Conservation (phyloP, 768 basidiomycete genomes). For the Auriscalpium orientale region DNA sequence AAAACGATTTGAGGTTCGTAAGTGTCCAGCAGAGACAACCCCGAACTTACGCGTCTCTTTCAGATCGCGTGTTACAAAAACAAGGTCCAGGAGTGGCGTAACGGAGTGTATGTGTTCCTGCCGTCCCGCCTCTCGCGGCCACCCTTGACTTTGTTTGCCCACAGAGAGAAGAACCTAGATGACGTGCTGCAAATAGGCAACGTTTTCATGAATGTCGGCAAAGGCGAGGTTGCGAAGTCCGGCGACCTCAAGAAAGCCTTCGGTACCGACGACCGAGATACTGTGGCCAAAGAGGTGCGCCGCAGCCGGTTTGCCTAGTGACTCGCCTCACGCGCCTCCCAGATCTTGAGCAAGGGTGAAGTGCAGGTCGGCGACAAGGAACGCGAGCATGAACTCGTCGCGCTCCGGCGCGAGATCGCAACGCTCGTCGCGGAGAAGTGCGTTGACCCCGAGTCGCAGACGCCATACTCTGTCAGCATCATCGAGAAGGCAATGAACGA, state of each 20-base stretch:
- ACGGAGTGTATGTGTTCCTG: slow-evolving; percentile 61
- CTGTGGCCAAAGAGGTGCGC: slow-evolving; percentile 75
- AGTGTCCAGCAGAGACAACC: not conserved
- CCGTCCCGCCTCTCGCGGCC: not conserved
- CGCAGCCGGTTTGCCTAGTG: not conserved
- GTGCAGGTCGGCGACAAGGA: slow-evolving; percentile 97
- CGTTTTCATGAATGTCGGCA: slow-evolving; percentile 94
- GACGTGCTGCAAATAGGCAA: slow-evolving; percentile 96
- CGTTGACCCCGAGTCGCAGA: slow-evolving; percentile 84
- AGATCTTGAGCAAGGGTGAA: slow-evolving; percentile 96
- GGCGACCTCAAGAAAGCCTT: slow-evolving; percentile 92
- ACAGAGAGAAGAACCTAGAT: slow-evolving; percentile 84
- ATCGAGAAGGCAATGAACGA: slow-evolving; percentile 98
- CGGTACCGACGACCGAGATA: slow-evolving; percentile 60
- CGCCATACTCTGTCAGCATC: slow-evolving; percentile 89
- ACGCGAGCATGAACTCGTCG: slow-evolving; percentile 75
- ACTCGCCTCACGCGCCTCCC: not conserved
- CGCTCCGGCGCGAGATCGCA: slow-evolving; percentile 83
- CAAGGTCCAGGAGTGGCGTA: slow-evolving; percentile 95
- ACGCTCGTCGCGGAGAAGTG: slow-evolving; percentile 93
- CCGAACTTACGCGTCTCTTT: not conserved
- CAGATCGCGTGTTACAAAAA: slow-evolving; percentile 99
- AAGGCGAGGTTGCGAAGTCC: slow-evolving; percentile 86
- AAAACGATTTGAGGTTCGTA: slow-evolving; percentile 89
- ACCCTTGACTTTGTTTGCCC: not conserved